A percentile compares a stretch with the other conserved stretches of the same genome.
These are phyloP conservation scores for Podospora australis DNA, from an alignment of 495 filamentous ascomycete species.

Conservation along the genomic window DNA sequence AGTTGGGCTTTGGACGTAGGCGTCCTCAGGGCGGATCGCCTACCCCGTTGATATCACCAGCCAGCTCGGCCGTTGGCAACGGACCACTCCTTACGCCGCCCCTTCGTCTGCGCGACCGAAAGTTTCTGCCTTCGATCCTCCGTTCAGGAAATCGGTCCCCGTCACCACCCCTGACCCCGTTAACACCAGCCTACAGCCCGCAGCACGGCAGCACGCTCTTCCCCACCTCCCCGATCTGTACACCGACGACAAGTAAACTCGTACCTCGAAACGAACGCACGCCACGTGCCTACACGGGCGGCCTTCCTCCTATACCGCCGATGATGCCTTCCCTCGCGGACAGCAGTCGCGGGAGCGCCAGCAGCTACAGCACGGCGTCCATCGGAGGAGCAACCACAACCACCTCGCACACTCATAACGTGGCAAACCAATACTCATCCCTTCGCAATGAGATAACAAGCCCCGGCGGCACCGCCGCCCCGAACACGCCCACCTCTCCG, in stretches of 20 bases:
- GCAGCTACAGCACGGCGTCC: neutral
- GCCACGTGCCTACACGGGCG: slow-evolving; percentile 8
- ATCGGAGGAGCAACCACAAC: neutral
- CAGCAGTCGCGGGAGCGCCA: neutral
- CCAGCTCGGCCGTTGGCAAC: slow-evolving; percentile 21
- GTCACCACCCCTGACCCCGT: slow-evolving; percentile 24
- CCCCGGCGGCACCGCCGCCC: neutral
- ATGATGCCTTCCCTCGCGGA: neutral
- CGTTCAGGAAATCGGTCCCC: slow-evolving; percentile 21
- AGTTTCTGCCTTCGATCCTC: slow-evolving; percentile 33
- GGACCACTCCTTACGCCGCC: slow-evolving; percentile 31
- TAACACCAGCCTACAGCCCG: slow-evolving; percentile 23
- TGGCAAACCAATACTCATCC: neutral
- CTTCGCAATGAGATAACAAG: neutral
- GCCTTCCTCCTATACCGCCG: slow-evolving; percentile 1
- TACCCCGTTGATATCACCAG: slow-evolving; percentile 35
- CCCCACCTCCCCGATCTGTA: slow-evolving; percentile 21
- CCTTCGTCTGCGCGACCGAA: slow-evolving; percentile 38
- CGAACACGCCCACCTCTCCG: slow-evolving; percentile 14
- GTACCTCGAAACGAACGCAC: slow-evolving; percentile 24
- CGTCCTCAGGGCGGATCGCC: slow-evolving; percentile 22
- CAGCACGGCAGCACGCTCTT: slow-evolving; percentile 11
- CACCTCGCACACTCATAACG: neutral
- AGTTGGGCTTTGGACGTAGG: neutral
- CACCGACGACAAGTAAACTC: slow-evolving; percentile 28